Evolutionary conservation across 306 rosid genomes (phyloP).

Genomic region (Cicer judaicum): DNA sequence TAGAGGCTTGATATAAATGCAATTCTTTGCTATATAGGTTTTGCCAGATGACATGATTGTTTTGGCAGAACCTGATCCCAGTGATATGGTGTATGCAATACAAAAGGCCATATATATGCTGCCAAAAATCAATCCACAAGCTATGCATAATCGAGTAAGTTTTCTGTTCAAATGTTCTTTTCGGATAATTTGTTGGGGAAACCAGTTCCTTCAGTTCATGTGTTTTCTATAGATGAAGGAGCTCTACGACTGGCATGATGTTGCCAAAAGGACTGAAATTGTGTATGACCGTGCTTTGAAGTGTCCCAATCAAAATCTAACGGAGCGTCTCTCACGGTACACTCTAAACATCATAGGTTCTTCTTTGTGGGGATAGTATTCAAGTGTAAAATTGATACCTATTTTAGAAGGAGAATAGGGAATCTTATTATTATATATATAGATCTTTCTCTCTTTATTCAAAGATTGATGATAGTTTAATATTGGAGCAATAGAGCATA

Average conservation of each 20-base stretch:
- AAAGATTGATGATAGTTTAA: conserved; percentile 17
- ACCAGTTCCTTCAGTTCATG: conserved; percentile 19
- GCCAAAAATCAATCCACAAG: conserved; percentile 81
- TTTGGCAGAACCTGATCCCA: conserved; percentile 86
- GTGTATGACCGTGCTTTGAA: conserved; percentile 82
- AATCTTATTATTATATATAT: conserved; percentile 3
- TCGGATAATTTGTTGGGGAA: conserved; percentile 36
- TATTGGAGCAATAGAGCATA: background rate
- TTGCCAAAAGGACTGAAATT: conserved; percentile 84
- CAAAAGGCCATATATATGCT: conserved; percentile 71
- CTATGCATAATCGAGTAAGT: conserved; percentile 86
- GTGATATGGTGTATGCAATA: conserved; percentile 83
- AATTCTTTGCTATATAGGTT: conserved; percentile 65
- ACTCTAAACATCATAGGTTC: conserved; percentile 33
- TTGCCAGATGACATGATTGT: conserved; percentile 94
- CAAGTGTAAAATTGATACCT: background rate
- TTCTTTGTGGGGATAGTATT: conserved; percentile 25
- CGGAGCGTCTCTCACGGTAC: conserved; percentile 75
- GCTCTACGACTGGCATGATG: conserved; percentile 92
- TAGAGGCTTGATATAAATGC: conserved; percentile 32
- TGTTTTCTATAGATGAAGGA: conserved; percentile 61
- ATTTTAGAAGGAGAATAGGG: conserved; percentile 12
- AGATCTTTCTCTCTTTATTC: conserved; percentile 16
- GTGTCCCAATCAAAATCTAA: conserved; percentile 73
- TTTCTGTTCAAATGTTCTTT: conserved; percentile 36